A percentile compares a stretch with the other conserved stretches of the same genome.
phyloP scores from a whole-genome alignment of 2,329 filamentous ascomycete species.

The Ophiocordyceps camponoti-leonardi region DNA sequence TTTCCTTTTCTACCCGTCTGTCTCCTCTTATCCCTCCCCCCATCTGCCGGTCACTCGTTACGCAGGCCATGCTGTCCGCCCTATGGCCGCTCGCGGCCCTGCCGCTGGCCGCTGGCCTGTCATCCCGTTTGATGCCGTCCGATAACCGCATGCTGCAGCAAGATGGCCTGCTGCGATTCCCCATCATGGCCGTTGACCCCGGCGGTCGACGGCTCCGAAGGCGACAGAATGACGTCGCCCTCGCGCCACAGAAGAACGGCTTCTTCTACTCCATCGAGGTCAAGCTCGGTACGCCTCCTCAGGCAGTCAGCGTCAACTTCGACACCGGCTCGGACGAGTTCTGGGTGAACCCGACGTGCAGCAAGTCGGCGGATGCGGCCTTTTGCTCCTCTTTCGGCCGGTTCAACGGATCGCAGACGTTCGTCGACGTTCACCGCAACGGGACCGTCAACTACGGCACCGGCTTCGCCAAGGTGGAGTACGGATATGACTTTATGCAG shows the following conservation, averaged over 20 bases:
- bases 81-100: conserved; percentile 11
- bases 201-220: background rate
- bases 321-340: conserved; percentile 24
- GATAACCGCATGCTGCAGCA: conserved; percentile 8
- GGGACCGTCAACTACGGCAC: conserved; percentile 14
- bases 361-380: conserved; percentile 9
- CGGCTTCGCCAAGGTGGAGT: conserved; percentile 15
- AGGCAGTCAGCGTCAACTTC: conserved; percentile 20
- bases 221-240: conserved; percentile 11
- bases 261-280: conserved; percentile 22
- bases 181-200: conserved; percentile 9
- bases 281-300: conserved; percentile 18
- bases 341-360: conserved; percentile 24
- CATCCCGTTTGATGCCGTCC: conserved; percentile 1
- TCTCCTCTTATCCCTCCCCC: background rate
- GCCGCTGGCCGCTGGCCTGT: conserved; percentile 2
- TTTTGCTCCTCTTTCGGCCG: conserved; percentile 13
- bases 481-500: conserved; percentile 15
- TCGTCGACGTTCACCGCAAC: conserved; percentile 9
- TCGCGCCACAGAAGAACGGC: conserved; percentile 11
- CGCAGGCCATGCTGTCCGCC: conserved; percentile 11
- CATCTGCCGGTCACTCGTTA: background rate
- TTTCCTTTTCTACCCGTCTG: background rate
- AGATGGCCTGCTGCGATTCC: conserved; percentile 12
- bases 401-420: conserved; percentile 14